Conservation (phyloP, 352 stramenopile genomes). For the Pythium plurisporium region DNA sequence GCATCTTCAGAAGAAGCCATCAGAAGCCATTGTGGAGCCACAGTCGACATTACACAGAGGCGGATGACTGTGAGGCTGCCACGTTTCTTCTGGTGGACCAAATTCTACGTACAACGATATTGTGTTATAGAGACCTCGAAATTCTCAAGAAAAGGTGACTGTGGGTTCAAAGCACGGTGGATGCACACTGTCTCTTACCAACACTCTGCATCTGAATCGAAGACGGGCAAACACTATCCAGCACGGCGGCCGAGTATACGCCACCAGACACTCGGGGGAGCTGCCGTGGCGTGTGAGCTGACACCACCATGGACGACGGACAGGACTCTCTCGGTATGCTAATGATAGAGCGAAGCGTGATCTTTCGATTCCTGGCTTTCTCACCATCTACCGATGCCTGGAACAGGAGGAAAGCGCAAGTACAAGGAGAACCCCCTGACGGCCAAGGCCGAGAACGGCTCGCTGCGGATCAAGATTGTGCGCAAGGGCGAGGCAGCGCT, state of each 20-base stretch:
- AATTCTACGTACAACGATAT: no score
- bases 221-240: neutral
- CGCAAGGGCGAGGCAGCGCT: constrained; percentile 32
- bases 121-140: no score
- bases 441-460: constrained; percentile 67
- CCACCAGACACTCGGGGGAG: neutral
- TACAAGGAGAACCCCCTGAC: constrained; percentile 74
- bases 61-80: no score
- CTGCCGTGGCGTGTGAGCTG: neutral
- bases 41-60: no score
- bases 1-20: no score
- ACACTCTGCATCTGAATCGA: constrained; percentile 21
- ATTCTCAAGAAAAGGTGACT: neutral
- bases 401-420: constrained; percentile 57
- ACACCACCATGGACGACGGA: constrained; percentile 14
- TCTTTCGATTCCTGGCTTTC: constrained; percentile 1
- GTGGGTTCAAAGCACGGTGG: neutral
- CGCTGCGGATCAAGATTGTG: constrained; percentile 77
- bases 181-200: constrained; percentile 12
- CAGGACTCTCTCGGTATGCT: constrained; percentile 15
- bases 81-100: no score
- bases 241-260: neutral
- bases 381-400: constrained; percentile 4
- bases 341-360: neutral
- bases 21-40: no score